Conservation (phyloP, 768 basidiomycete species). For the Russula sp. region DNA sequence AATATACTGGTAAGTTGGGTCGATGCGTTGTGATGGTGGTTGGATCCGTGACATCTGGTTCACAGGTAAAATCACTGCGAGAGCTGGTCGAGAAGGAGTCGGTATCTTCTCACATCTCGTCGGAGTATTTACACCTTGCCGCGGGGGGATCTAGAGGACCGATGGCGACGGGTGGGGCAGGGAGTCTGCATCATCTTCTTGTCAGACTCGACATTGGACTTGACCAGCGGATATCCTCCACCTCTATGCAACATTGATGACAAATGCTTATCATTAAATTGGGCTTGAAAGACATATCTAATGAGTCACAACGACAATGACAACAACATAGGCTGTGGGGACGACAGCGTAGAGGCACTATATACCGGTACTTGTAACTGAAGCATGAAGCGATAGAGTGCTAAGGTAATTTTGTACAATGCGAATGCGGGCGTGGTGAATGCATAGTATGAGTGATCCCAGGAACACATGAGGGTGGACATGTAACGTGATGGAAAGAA, state of each 20-base stretch:
- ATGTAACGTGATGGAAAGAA: slow-evolving; percentile 13
- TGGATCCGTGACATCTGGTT: slow-evolving; percentile 16
- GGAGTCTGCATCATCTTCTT: slow-evolving; percentile 24
- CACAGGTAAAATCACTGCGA: slow-evolving; percentile 51
- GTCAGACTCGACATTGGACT: slow-evolving; percentile 20
- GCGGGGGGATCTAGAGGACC: slow-evolving; percentile 8
- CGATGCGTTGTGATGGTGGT: background rate
- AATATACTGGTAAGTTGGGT: slow-evolving; percentile 45
- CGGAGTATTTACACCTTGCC: slow-evolving; percentile 23
- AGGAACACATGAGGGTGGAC: slow-evolving; percentile 11
- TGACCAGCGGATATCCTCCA: slow-evolving; percentile 4
- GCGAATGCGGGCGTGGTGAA: slow-evolving; percentile 13
- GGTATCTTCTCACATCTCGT: slow-evolving; percentile 18
- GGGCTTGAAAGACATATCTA: slow-evolving; percentile 15
- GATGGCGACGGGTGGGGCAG: slow-evolving; percentile 15
- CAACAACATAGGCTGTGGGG: slow-evolving; percentile 3
- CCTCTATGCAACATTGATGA: background rate
- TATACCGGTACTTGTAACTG: slow-evolving; percentile 18
- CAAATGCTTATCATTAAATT: background rate
- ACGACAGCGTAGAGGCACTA: background rate
- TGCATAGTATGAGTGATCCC: slow-evolving; percentile 21
- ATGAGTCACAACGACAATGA: slow-evolving; percentile 10
- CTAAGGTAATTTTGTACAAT: slow-evolving; percentile 23
- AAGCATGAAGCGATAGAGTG: slow-evolving; percentile 17
- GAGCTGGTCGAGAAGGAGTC: slow-evolving; percentile 48